Conservation (phyloP, 2,329 filamentous ascomycete genomes). For the Stylonectria norvegica region DNA sequence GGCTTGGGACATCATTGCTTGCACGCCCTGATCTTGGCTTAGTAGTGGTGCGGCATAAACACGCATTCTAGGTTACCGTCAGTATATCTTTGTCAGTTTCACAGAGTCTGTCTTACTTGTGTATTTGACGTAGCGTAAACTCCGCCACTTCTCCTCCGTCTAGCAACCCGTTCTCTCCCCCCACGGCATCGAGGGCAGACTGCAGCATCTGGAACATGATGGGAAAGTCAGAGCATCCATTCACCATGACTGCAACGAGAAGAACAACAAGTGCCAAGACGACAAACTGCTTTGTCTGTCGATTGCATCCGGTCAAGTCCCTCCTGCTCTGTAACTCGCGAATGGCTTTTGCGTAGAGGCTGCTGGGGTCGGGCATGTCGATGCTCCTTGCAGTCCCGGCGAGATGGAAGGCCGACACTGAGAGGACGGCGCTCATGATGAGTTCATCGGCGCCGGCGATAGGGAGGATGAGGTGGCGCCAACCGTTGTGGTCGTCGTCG, state of each 20-base stretch:
- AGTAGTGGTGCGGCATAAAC: constrained; percentile 21
- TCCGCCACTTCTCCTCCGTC: constrained; percentile 10
- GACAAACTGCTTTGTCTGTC: constrained; percentile 12
- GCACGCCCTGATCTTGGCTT: constrained; percentile 16
- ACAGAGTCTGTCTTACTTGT: constrained; percentile 13
- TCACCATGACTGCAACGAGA: constrained; percentile 24
- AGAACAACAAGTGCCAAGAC: constrained; percentile 21
- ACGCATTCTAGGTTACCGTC: constrained; percentile 11
- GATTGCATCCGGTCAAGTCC: constrained; percentile 9
- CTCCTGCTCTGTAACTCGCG: constrained; percentile 9
- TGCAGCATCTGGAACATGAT: constrained; percentile 25
- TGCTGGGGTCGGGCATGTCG: not conserved
- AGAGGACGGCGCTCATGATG: constrained; percentile 25
- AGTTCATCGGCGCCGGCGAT: constrained; percentile 18
- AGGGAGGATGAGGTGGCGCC: constrained; percentile 18
- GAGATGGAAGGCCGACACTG: constrained; percentile 26
- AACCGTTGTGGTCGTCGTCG: constrained; percentile 19
- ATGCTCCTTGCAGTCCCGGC: not conserved
- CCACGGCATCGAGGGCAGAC: constrained; percentile 19
- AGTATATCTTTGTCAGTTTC: constrained; percentile 46
- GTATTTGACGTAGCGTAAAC: constrained; percentile 19
- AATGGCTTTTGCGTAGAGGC: constrained; percentile 6
- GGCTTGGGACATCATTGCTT: constrained; percentile 13
- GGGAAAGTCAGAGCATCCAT: constrained; percentile 23
- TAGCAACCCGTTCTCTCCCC: constrained; percentile 11